Evolutionary conservation across 495 filamentous ascomycete genomes (phyloP), one percentile per base, ranked within the genome.

Genomic region (Aspergillus affinis): DNA sequence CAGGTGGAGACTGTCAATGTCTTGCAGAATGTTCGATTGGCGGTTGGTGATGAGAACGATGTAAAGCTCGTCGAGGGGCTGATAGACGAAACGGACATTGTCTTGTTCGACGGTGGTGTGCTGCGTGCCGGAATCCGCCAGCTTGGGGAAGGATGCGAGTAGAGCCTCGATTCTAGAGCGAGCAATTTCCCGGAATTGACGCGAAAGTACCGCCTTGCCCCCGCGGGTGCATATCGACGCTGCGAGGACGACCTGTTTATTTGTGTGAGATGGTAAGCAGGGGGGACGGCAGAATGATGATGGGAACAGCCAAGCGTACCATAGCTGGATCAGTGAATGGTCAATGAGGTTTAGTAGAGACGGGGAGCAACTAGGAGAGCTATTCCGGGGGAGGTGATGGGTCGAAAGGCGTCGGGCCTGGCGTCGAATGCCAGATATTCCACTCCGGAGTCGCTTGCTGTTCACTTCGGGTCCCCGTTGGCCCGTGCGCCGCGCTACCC

Each of bases 41-140:
- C 91, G 91, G 81, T 98, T 98, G 78, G 95, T 98, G 75, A 98
- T 98, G 61, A 98, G 87, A 55, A 98, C 93, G 84, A 98, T 97
- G 83, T 98, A 98, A 60, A 98, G 86, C 80, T 98, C 95, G 75
- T 98, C 95, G 55, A 98, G 83, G 60, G 95, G 94, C 75, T 98
- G 94, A 81, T 98, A 98, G 54, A 98, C 94, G 71, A 96, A 98
- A 73, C 94, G 94, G 65, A 98, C 94, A 82, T 96, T 97, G 81
- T 98, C 94, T 73, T 97, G 93, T 75, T 98, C 94, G 54, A 97
- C 92, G 15, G 90, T 98, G 8, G 94, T 98, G 73, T 98, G 94
- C 72, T 98, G 94, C 52, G 92, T 95, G 48, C 91, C 90, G 15
- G 89, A 89, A 74, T 96, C 92, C 58, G 93, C 92, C 57, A 97